phyloP scores from a whole-genome alignment of 768 basidiomycete genomes.

The Collybia mongolica region DNA sequence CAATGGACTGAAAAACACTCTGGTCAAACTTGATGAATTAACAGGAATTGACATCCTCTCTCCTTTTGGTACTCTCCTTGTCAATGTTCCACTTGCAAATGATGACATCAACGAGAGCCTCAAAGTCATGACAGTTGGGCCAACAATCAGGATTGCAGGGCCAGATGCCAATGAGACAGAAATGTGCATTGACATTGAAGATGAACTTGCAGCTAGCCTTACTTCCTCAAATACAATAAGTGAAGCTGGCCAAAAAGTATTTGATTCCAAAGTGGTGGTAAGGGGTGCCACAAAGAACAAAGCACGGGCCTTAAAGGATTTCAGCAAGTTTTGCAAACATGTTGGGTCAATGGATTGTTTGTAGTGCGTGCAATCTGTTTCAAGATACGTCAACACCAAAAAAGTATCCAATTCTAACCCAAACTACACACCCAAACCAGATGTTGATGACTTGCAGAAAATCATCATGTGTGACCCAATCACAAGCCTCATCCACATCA shows the following conservation, averaged over 20 bases:
- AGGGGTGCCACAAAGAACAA: slow-evolving; percentile 1
- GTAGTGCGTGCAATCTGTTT: background rate
- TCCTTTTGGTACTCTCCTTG: slow-evolving; percentile 7
- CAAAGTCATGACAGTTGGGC: background rate
- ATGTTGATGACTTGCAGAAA: background rate
- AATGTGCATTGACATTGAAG: background rate
- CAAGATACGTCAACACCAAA: background rate
- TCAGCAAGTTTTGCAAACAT: background rate
- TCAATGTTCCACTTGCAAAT: background rate
- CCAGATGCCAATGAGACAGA: background rate
- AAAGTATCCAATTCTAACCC: background rate
- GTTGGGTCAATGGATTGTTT: background rate
- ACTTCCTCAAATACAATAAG: background rate
- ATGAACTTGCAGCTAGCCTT: background rate
- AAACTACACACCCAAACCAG: background rate
- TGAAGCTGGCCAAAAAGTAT: background rate
- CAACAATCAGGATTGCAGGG: background rate
- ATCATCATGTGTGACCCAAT: too few species aligned
- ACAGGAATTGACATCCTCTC: slow-evolving; percentile 5
- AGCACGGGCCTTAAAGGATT: background rate
- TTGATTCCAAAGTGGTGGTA: background rate
- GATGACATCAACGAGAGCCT: background rate
- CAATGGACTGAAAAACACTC: background rate
- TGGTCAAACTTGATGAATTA: background rate
- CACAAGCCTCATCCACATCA: background rate